Base-by-base conservation (phyloP, 371 early-diverging fungal species). In the Mortierella sp. region DNA sequence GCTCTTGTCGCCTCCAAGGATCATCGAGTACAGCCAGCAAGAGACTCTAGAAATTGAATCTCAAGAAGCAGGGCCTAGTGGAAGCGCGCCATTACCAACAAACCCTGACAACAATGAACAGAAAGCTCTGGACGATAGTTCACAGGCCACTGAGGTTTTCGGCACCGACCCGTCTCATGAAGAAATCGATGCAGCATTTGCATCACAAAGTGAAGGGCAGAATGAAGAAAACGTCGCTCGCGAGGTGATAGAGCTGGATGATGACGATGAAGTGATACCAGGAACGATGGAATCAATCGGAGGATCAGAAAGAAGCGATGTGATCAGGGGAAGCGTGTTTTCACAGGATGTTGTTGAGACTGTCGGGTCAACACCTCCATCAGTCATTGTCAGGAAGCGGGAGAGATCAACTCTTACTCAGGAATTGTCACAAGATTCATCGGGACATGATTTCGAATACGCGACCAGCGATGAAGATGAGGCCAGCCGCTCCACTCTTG, bases 381-480 rank as follows among this genome's bases (percentile, higher is more conserved):
- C 25, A 0, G 14, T 17, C n/a, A 52, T 2, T 16, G 8, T 22
- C 27, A 25, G 34, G 25, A 44, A 51, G 34, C 54, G 27, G n/a
- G 48, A 17, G 49, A 1, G 6, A 2, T 29, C 31, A 24, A 25
- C 12, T n/a, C 41, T 3, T 21, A 7, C 10, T 27, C 17, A 22
- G 3, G 28, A 13, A 22, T n/a, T 4, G 6, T 50, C 52, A 19
- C 16, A 17, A 28, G 60, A 59, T 12, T 13, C 48, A 54, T 34
- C 21, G 17, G 27, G 25, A 16, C 37, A 13, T 12, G 61, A 50
- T 34, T 56, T 44, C 41, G 34, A 34, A 34, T 34, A 34, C 34
- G 22, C 52, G 7, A 60, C 46, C 41, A 67, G 68, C 37, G 68
- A 61, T 46, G 67, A 67, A 3, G 56, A 56, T 29, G 68, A 60